Conservation (phyloP, 768 basidiomycete genomes). For the Mycena epipterygia region DNA sequence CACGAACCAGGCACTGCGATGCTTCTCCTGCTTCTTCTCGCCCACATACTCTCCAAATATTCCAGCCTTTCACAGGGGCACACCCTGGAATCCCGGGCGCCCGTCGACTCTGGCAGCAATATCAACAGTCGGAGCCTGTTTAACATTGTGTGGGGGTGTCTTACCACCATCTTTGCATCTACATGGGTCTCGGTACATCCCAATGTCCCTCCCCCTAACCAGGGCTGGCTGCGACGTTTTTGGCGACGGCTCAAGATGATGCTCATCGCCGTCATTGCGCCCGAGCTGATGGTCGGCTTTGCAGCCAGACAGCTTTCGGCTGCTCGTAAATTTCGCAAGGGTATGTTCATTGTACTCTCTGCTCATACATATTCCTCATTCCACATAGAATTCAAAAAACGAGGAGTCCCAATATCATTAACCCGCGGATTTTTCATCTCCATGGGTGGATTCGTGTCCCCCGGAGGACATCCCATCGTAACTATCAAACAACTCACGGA, state of each 20-base stretch:
- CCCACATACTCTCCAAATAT: too few relatives aligned
- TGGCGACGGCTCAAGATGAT: not conserved
- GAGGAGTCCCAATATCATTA: not conserved
- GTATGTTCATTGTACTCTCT: too few relatives aligned
- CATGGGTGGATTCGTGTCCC: slow-evolving; percentile 29
- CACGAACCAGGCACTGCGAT: too few relatives aligned
- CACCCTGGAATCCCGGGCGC: too few relatives aligned
- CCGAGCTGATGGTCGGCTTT: not conserved
- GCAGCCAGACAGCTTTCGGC: not conserved
- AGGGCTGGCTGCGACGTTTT: not conserved
- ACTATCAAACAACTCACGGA: not conserved
- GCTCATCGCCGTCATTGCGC: not conserved
- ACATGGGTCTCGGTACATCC: not conserved
- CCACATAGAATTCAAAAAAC: too few relatives aligned
- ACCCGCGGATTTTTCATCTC: not conserved
- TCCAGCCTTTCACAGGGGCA: too few relatives aligned
- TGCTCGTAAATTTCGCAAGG: not conserved
- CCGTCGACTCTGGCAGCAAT: too few relatives aligned
- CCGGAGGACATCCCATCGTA: not conserved
- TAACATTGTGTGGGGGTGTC: not conserved
- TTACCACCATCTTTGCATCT: not conserved
- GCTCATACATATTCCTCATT: not conserved
- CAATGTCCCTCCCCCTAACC: not conserved
- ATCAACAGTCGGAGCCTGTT: not conserved
- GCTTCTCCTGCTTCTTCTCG: too few relatives aligned